Base-by-base conservation (phyloP, 768 basidiomycete species). In the Lenzites betulinus region DNA sequence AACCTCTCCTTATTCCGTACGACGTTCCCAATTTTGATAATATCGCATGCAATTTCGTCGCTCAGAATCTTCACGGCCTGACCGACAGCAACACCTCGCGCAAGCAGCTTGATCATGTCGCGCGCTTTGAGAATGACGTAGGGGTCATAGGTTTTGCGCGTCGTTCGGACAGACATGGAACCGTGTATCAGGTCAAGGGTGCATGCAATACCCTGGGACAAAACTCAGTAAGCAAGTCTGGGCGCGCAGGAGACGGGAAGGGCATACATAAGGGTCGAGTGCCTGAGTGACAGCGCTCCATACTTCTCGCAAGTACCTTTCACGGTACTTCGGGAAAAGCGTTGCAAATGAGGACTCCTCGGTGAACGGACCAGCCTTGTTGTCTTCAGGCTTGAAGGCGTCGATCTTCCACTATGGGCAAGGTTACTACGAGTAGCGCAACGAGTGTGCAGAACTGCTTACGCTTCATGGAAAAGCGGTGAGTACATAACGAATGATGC, bases 291-390 rank as follows among this genome's bases (percentile, higher is more conserved):
- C 92, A 1, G 88, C 89, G 65, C 90, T 87, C 97, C 97, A 99
- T 51, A 91, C 88, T 73, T 98, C 94, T 44, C 94, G 84, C 50
- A 99, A 77, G 70, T 98, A 98, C 70, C 90, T 94, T 83, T 99
- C 97, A 66, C 97, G 85, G 72, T 98, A 98, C 75, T 97, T 98
- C 13, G 97, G 97, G 75, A 99, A 99, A 11, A 99, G 83, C 1
- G 97, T 96, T 11, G 96, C 96, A 69, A 98, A 99, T 0, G 94
- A 96, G 3, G 95, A 97, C 78, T 99, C 97, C 73, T 98, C 96
- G 1, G 87, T 81, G 76, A 99, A 94, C 2, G 90, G 79, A 0
- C 91, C 90, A 15, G 83, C 87, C 69, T 87, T 88, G 75, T 93
- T 93, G 75, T 96, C 92, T 41, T 72, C 73, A 5, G 82, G 79